A percentile compares a stretch with the other conserved stretches of the same genome.
Evolutionary conservation across 306 rosid species (phyloP).

Genomic region (Bauhinia variegata): DNA sequence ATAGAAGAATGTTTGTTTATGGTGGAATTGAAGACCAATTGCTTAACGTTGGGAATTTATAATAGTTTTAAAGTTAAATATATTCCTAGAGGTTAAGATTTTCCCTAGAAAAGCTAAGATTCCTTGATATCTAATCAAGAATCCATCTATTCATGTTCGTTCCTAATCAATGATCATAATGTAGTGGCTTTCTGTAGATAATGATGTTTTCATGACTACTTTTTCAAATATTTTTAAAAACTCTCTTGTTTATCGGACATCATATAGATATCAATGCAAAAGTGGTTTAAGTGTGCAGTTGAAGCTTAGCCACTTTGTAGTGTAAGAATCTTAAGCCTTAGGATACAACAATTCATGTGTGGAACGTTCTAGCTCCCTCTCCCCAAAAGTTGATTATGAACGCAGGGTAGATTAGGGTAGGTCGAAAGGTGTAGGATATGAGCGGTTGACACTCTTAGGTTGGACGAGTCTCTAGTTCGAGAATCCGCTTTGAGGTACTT

Average conservation of each 20-base stretch:
- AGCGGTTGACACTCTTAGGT: too few relatives aligned
- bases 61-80: background rate
- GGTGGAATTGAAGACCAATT: background rate
- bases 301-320: conserved; percentile 15
- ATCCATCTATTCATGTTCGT: too few relatives aligned
- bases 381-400: too few relatives aligned
- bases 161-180: too few relatives aligned
- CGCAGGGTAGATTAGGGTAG: too few relatives aligned
- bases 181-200: too few relatives aligned
- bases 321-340: conserved; percentile 32
- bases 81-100: background rate
- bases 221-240: too few relatives aligned
- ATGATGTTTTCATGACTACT: too few relatives aligned
- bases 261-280: background rate
- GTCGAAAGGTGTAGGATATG: too few relatives aligned
- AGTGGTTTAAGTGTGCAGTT: conserved; percentile 10
- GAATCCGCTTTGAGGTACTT: too few relatives aligned
- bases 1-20: background rate
- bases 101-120: too few relatives aligned
- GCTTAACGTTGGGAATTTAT: background rate
- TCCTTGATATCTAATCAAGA: background rate
- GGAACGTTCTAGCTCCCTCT: background rate
- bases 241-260: background rate
- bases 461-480: too few relatives aligned
- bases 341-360: background rate